These are phyloP conservation scores for Vararia minispora DNA, from an alignment of 768 basidiomycete genomes.

Conservation along the genomic window DNA sequence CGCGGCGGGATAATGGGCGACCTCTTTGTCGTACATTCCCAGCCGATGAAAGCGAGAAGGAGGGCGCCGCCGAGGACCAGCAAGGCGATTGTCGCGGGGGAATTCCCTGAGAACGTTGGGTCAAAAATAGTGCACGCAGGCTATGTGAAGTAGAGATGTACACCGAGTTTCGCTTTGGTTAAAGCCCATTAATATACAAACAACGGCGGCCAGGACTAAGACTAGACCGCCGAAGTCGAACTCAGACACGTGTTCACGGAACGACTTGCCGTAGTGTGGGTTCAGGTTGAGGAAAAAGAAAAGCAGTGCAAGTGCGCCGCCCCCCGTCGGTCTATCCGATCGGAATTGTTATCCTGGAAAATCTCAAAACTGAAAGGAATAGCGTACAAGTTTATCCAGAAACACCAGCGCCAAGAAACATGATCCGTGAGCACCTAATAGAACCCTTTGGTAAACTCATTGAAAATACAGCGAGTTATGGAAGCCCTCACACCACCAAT, in stretches of 20 bases:
- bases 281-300: slow-evolving; percentile 27
- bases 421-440: slow-evolving; percentile 24
- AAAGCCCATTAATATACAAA: slow-evolving; percentile 29
- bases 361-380: not conserved
- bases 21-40: slow-evolving; percentile 24
- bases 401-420: slow-evolving; percentile 31
- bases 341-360: slow-evolving; percentile 3
- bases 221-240: slow-evolving; percentile 32
- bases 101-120: slow-evolving; percentile 17
- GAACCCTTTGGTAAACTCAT: not conserved
- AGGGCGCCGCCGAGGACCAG: slow-evolving; percentile 24
- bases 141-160: slow-evolving; percentile 5
- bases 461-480: not conserved
- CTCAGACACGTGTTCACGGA: slow-evolving; percentile 21
- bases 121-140: slow-evolving; percentile 1
- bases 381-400: slow-evolving; percentile 25
- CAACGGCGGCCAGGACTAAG: slow-evolving; percentile 23
- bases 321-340: slow-evolving; percentile 25
- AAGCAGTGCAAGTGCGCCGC: slow-evolving; percentile 20
- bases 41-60: slow-evolving; percentile 20
- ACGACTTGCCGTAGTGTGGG: slow-evolving; percentile 21
- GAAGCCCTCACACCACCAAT: slow-evolving; percentile 22
- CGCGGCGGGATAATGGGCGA: slow-evolving; percentile 30
- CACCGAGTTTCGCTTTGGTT: slow-evolving; percentile 24
- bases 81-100: slow-evolving; percentile 24